A percentile compares a stretch with the other conserved stretches of the same genome.
Evolutionary conservation across 441 rosid genomes (phyloP).

Genomic region (Flueggea neowawraea): DNA sequence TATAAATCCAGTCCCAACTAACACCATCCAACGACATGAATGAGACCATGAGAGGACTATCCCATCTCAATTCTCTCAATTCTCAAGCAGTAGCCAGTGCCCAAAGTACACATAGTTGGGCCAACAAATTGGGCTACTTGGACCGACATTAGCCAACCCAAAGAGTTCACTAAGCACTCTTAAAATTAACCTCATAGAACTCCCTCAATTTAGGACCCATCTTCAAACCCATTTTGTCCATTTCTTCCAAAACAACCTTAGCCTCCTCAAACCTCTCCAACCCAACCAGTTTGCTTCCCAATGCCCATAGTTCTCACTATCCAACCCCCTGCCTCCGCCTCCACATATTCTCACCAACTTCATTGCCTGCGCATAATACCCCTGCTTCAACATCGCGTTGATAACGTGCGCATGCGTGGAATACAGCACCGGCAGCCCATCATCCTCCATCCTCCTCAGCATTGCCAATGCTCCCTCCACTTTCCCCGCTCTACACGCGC

Average conservation of each 20-base stretch:
- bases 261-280: constrained; percentile 39
- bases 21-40: too few relatives aligned
- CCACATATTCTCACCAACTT: constrained; percentile 51
- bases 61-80: too few relatives aligned
- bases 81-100: too few relatives aligned
- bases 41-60: too few relatives aligned
- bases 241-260: constrained; percentile 43
- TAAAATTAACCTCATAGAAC: constrained; percentile 7
- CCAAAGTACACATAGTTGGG: too few relatives aligned
- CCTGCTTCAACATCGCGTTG: constrained; percentile 31
- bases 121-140: too few relatives aligned
- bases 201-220: constrained; percentile 41
- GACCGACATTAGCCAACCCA: too few relatives aligned
- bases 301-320: constrained; percentile 44
- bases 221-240: constrained; percentile 39
- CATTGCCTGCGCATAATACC: constrained; percentile 41
- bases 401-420: constrained; percentile 56
- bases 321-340: constrained; percentile 44
- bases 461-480: constrained; percentile 54
- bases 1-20: too few relatives aligned
- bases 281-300: constrained; percentile 46
- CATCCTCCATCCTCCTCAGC: constrained; percentile 68
- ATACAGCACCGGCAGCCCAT: constrained; percentile 38
- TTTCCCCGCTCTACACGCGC: constrained; percentile 54
- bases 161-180: too few relatives aligned